Evolutionary conservation across 2,329 filamentous ascomycete species (phyloP).

Genomic region (Alternaria triticimaculans): DNA sequence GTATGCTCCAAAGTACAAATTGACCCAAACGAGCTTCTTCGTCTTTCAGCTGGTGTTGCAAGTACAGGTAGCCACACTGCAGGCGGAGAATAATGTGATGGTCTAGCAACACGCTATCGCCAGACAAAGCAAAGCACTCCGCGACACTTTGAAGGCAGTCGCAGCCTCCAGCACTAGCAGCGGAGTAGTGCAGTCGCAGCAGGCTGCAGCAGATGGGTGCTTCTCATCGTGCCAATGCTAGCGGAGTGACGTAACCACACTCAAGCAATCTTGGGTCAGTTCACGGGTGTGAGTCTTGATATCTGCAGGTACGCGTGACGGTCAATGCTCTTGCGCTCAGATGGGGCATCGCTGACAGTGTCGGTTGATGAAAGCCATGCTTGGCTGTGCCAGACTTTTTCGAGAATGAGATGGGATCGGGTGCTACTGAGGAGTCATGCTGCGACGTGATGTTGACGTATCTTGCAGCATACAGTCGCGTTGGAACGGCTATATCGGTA

Average conservation of each 20-base stretch:
- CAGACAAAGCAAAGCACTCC: background rate
- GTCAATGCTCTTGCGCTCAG: background rate
- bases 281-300: background rate
- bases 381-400: background rate
- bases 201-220: background rate
- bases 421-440: background rate
- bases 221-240: background rate
- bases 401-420: background rate
- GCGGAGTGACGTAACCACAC: background rate
- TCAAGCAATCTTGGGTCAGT: background rate
- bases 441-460: background rate
- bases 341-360: background rate
- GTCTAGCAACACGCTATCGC: background rate
- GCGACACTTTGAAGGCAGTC: background rate
- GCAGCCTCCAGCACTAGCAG: background rate
- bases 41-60: background rate
- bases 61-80: background rate
- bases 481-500: background rate
- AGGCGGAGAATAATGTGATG: background rate
- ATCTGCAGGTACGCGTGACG: background rate
- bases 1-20: background rate
- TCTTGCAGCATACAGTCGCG: background rate
- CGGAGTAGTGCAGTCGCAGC: background rate
- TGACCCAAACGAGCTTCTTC: background rate
- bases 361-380: background rate